These are phyloP conservation scores for Entonaema liquescens DNA, from an alignment of 495 filamentous ascomycete genomes.

Conservation along the genomic window DNA sequence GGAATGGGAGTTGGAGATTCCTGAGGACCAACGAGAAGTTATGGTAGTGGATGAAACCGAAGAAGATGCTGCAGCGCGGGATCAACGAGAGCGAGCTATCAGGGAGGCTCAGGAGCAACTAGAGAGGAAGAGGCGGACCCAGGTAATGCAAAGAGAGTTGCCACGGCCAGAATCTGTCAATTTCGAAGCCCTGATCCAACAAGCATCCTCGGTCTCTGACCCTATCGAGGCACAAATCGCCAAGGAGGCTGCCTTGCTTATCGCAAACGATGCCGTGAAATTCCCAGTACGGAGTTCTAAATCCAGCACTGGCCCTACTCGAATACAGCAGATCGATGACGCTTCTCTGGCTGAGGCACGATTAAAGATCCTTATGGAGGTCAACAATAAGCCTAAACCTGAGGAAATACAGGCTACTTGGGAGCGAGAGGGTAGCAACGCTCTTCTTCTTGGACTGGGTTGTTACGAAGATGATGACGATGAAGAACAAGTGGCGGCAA, in stretches of 20 bases:
- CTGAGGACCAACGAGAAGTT: slow-evolving; percentile 79
- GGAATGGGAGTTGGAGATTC: slow-evolving; percentile 91
- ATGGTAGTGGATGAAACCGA: slow-evolving; percentile 62
- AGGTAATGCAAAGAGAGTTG: slow-evolving; percentile 84
- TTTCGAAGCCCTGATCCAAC: slow-evolving; percentile 70
- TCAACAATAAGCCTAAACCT: slow-evolving; percentile 64
- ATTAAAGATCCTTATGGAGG: slow-evolving; percentile 77
- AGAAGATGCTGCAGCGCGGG: slow-evolving; percentile 86
- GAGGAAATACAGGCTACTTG: slow-evolving; percentile 74
- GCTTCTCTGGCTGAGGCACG: slow-evolving; percentile 74
- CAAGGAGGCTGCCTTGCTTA: slow-evolving; percentile 76
- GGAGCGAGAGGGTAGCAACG: slow-evolving; percentile 67
- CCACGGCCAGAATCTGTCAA: slow-evolving; percentile 82
- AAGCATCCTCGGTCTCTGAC: slow-evolving; percentile 54
- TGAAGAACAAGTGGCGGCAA: slow-evolving; percentile 66
- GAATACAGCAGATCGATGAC: slow-evolving; percentile 75
- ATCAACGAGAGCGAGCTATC: slow-evolving; percentile 73
- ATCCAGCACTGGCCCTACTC: slow-evolving; percentile 65
- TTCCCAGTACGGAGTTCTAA: slow-evolving; percentile 74
- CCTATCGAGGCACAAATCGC: slow-evolving; percentile 66
- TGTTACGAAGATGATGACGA: slow-evolving; percentile 80
- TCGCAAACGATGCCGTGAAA: slow-evolving; percentile 80
- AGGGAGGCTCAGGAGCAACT: slow-evolving; percentile 75
- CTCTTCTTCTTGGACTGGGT: slow-evolving; percentile 75
- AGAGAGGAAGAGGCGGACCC: slow-evolving; percentile 84